Evolutionary conservation across 208 protist genomes (phyloP).

Genomic region (Crithidia thermophila): DNA sequence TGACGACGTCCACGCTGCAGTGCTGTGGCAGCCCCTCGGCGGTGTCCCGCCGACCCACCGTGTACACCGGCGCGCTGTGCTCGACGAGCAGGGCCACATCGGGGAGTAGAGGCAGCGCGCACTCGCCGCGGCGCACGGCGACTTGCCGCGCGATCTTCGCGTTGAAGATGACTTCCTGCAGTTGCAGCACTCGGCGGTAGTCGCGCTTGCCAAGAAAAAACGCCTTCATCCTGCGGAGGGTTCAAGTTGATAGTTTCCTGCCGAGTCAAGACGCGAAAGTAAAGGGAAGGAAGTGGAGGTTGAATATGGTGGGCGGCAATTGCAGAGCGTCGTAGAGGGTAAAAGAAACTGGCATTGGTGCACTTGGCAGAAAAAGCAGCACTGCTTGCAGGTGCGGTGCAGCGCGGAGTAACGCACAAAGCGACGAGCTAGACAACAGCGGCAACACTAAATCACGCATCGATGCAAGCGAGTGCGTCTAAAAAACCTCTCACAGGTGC

Average conservation of each 20-base stretch:
- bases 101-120: conserved; percentile 33
- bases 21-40: conserved; percentile 47
- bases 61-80: conserved; percentile 84
- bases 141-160: conserved; percentile 68
- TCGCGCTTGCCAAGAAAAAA: conserved; percentile 67
- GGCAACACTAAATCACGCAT: no score
- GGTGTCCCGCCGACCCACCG: conserved; percentile 84
- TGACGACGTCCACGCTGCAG: conserved; percentile 59
- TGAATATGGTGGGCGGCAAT: neutral
- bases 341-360: no score
- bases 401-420: no score
- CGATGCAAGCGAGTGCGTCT: no score
- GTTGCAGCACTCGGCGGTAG: conserved; percentile 53
- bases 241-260: neutral
- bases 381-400: no score
- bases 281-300: neutral
- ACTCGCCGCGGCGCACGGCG: conserved; percentile 36
- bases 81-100: conserved; percentile 77
- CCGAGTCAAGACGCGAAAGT: neutral
- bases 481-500: no score
- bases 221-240: conserved; percentile 46
- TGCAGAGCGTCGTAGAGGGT: neutral
- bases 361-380: no score
- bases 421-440: no score
- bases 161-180: conserved; percentile 79